Evolutionary conservation across 2,329 filamentous ascomycete genomes (phyloP), one percentile per base, ranked within the genome.

Genomic region (Dothidotthia symphoricarpi): DNA sequence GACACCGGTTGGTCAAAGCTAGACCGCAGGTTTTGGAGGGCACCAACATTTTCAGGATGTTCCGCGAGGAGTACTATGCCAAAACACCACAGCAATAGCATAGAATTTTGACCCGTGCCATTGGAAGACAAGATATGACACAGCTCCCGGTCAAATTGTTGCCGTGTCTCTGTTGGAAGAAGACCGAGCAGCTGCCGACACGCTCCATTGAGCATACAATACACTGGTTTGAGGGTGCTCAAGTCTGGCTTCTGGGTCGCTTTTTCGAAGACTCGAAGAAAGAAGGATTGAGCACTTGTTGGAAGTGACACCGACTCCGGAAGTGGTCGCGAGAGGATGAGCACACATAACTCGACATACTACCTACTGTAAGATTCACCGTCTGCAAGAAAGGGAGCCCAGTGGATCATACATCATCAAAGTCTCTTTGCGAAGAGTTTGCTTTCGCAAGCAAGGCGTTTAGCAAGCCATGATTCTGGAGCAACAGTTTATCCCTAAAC

Each of bases 141-240:
- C 16, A 67, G 29, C 19, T 57, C 49, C 12, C 49, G 39, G 19
- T 67, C 61, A 15, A 66, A 61, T 9, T 43, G 39, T 24, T 55
- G 47, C 22, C 43, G 47, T 10, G 35, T 29, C 5, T 55, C 51
- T 4, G 44, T 11, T 2, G 61, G 45, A 14, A 67, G 47, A 8
- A 61, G 34, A 12, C 31, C 31, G 7, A 62, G 41, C 2, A 68
- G 53, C 3, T 53, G 51, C 15, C 47, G 40, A 39, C 65, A 67
- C n/a, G 64, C 63, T 30, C 65, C 65, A 39, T 62, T 59, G 16
- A 67, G 51, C 51, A 66, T 61, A 13, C 34, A 45, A 19, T 66
- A 62, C 3, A 67, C 47, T 4, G 56, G 46, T 26, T 50, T 49
- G 4, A 68, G 45, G 2, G 53, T 57, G 6, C 41, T 38, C 6